A percentile compares a stretch with the other conserved stretches of the same genome.
Conservation (phyloP, 2,329 filamentous ascomycete species). For the Penicillium glabrum region DNA sequence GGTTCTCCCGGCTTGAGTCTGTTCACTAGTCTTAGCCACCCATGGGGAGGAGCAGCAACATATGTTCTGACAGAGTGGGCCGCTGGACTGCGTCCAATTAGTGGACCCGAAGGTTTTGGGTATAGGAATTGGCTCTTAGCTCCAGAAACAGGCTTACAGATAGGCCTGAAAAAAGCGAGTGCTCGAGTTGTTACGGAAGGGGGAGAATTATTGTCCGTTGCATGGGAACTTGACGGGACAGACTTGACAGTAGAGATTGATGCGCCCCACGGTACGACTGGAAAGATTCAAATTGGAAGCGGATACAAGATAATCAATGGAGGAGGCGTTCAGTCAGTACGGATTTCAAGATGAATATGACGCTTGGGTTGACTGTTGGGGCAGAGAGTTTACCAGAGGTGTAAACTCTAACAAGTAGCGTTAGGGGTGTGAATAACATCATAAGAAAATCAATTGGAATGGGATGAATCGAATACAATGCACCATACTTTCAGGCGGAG, state of each 20-base stretch:
- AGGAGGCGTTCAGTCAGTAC: neutral
- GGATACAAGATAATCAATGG: neutral
- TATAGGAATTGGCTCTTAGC: slow-evolving; percentile 2
- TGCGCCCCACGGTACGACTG: neutral
- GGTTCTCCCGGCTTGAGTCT: slow-evolving; percentile 42
- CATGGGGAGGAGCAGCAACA: slow-evolving; percentile 49
- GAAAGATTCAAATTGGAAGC: neutral
- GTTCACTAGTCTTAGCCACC: slow-evolving; percentile 46
- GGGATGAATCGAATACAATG: no score
- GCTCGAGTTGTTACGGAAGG: slow-evolving; percentile 1
- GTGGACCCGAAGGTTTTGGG: slow-evolving; percentile 1
- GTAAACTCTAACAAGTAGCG: no score
- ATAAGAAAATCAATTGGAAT: no score
- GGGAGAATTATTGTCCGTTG: neutral
- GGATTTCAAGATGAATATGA: neutral
- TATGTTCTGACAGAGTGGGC: slow-evolving; percentile 43
- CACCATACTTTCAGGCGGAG: no score
- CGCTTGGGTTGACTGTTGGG: no score
- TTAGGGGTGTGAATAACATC: no score
- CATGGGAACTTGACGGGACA: neutral
- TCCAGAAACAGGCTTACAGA: neutral
- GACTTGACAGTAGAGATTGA: neutral
- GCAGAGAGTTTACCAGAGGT: no score
- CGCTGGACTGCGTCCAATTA: slow-evolving; percentile 1
- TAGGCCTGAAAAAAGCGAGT: slow-evolving; percentile 1